These are phyloP conservation scores for Metschnikowia dekortorum DNA, from an alignment of 805 yeast genomes.

Conservation along the genomic window DNA sequence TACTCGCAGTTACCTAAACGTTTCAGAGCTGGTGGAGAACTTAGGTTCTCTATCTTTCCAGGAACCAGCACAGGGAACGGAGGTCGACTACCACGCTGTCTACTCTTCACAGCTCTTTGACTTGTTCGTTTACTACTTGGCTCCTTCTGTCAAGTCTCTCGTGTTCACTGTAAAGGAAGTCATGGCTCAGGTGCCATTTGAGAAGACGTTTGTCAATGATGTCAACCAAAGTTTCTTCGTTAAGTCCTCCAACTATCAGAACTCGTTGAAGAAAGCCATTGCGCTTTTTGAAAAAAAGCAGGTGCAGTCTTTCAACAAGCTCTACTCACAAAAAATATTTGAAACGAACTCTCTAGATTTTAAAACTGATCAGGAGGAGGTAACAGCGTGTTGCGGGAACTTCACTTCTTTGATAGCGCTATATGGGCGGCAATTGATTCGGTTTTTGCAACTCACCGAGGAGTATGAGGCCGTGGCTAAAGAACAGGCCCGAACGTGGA, in stretches of 20 bases:
- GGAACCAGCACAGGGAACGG: conserved; percentile 7
- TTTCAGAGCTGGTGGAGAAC: conserved; percentile 29
- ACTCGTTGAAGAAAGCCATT: conserved; percentile 47
- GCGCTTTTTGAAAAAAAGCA: conserved; percentile 56
- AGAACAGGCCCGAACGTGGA: conserved; percentile 34
- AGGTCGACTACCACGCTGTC: conserved; percentile 20
- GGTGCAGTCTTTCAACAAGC: conserved; percentile 47
- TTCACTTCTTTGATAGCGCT: conserved; percentile 63
- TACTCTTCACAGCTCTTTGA: conserved; percentile 51
- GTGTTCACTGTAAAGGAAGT: conserved; percentile 61
- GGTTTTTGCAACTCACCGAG: conserved; percentile 43
- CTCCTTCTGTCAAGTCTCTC: conserved; percentile 69
- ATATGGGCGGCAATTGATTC: conserved; percentile 53
- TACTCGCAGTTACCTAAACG: conserved; percentile 13
- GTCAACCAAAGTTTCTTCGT: conserved; percentile 30
- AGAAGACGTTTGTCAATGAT: conserved; percentile 19
- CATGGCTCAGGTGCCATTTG: conserved; percentile 56
- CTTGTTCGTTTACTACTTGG: conserved; percentile 60
- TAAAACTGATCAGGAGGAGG: conserved; percentile 67
- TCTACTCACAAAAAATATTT: conserved; percentile 56
- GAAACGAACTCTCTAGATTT: conserved; percentile 30
- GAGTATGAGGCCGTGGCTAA: conserved; percentile 31
- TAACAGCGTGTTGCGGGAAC: conserved; percentile 81
- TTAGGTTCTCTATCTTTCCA: conserved; percentile 16
- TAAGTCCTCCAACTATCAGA: conserved; percentile 40